phyloP scores from a whole-genome alignment of 2,329 filamentous ascomycete genomes.

The Cladophialophora bantiana region DNA sequence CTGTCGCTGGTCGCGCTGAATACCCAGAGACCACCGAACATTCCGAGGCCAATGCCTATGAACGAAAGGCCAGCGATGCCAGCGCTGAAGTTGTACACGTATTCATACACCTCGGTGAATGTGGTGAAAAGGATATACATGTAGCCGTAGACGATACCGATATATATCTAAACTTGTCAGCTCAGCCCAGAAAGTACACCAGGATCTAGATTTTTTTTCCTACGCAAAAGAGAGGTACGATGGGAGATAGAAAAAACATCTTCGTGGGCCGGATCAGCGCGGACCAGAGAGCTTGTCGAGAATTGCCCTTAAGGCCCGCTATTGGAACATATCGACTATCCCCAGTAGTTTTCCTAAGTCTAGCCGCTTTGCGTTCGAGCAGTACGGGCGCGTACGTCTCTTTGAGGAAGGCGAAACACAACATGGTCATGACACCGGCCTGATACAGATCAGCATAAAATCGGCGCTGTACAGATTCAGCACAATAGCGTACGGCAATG shows the following conservation, averaged over 20 bases:
- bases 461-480: conserved; percentile 38
- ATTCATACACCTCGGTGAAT: too few relatives aligned
- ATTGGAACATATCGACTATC: conserved; percentile 47
- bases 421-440: not conserved
- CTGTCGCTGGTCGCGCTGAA: conserved; percentile 47
- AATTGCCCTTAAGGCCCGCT: conserved; percentile 51
- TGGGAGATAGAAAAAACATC: conserved; percentile 49
- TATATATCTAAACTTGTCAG: conserved; percentile 57
- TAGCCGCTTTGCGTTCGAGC: conserved; percentile 48
- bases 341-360: conserved; percentile 51
- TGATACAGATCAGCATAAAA: conserved; percentile 30
- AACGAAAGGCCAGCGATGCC: conserved; percentile 43
- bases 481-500: conserved; percentile 47
- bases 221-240: conserved; percentile 47
- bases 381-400: conserved; percentile 48
- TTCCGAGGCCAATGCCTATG: conserved; percentile 57
- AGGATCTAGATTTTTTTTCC: too few relatives aligned
- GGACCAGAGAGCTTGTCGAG: conserved; percentile 49
- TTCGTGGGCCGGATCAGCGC: conserved; percentile 58
- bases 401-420: not conserved
- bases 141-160: conserved; percentile 60
- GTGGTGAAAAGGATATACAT: conserved; percentile 52
- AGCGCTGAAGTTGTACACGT: too few relatives aligned
- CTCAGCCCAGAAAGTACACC: conserved; percentile 46
- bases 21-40: conserved; percentile 54